A percentile compares a stretch with the other conserved stretches of the same genome.
These are phyloP conservation scores for Pythium brachiatum DNA, from an alignment of 352 stramenopile genomes.

Conservation along the genomic window DNA sequence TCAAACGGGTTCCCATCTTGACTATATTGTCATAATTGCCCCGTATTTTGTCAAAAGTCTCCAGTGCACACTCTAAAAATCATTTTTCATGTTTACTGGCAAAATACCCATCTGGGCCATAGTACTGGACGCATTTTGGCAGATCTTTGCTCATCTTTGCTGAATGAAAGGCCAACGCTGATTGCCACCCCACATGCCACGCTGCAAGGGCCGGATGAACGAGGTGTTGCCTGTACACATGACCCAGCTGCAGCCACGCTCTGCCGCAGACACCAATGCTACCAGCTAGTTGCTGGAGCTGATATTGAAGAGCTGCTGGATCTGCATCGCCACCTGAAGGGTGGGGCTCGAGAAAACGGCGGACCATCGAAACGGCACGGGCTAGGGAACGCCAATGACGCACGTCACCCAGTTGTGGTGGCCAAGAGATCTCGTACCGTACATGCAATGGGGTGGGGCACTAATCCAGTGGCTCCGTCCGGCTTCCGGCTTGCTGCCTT, in stretches of 20 bases:
- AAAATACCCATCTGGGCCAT: background rate
- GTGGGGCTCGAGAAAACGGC: background rate
- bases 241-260: background rate
- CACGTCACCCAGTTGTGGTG: background rate
- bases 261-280: background rate
- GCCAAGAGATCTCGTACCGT: background rate
- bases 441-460: background rate
- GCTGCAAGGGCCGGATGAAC: background rate
- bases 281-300: background rate
- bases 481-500: too few species aligned
- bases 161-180: background rate
- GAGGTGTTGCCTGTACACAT: background rate
- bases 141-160: background rate
- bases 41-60: too few species aligned
- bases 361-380: constrained; percentile 3
- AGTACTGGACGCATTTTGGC: constrained; percentile 2
- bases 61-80: too few species aligned
- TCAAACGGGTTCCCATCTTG: too few species aligned
- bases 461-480: background rate
- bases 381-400: constrained; percentile 9
- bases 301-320: background rate
- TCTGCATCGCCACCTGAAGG: background rate
- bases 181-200: background rate
- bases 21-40: too few species aligned
- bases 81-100: background rate